Evolutionary conservation across 371 early-diverging fungal species (phyloP).

Genomic region (Mortierella sp.): DNA sequence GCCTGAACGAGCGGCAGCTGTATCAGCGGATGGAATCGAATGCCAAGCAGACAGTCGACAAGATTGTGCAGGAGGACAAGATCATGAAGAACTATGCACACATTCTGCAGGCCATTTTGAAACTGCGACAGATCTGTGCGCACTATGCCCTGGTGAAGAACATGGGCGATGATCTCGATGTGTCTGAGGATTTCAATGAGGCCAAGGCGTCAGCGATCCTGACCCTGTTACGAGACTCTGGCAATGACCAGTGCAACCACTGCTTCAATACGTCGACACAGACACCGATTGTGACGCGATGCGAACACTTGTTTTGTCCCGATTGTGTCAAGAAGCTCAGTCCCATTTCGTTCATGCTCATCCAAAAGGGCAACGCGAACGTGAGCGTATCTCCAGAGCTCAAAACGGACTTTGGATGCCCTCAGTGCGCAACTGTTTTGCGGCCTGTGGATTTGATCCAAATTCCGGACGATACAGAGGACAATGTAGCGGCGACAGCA

Average conservation of each 20-base stretch:
- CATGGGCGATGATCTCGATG: constrained; percentile 33
- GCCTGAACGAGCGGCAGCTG: constrained; percentile 59
- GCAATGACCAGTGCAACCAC: constrained; percentile 49
- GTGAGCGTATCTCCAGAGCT: constrained; percentile 38
- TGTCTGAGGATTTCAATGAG: constrained; percentile 34
- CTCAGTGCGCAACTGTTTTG: constrained; percentile 24
- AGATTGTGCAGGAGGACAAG: constrained; percentile 55
- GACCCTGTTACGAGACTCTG: constrained; percentile 43
- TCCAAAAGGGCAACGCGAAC: constrained; percentile 40
- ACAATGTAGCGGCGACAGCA: constrained; percentile 8
- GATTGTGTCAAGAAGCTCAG: constrained; percentile 48
- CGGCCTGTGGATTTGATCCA: constrained; percentile 32
- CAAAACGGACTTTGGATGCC: constrained; percentile 36
- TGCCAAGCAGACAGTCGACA: constrained; percentile 54
- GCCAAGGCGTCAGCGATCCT: constrained; percentile 39
- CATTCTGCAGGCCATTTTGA: constrained; percentile 65
- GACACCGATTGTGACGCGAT: constrained; percentile 44
- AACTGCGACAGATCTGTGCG: constrained; percentile 66
- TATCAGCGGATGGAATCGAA: constrained; percentile 60
- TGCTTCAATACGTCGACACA: constrained; percentile 38
- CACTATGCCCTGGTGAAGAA: constrained; percentile 50
- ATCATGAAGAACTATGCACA: constrained; percentile 69
- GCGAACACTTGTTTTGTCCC: constrained; percentile 53
- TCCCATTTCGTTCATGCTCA: constrained; percentile 39
- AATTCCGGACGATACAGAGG: constrained; percentile 42